Conservation (phyloP, 345 rosid species). For the Acer saccharum region DNA sequence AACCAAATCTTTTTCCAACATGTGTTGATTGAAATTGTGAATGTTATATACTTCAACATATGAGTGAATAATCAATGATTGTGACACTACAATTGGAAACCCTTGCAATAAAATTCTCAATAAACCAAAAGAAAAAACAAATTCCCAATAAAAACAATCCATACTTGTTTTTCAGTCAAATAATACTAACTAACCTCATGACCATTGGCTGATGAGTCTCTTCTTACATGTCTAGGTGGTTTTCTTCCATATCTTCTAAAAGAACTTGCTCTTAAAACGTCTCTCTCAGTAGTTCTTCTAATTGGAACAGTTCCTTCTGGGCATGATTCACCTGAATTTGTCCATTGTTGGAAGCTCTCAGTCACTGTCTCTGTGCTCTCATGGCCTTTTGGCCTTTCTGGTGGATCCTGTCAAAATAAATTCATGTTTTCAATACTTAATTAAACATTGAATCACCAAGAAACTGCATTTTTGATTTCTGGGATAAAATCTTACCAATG, state of each 20-base stretch:
- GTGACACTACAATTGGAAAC: neutral
- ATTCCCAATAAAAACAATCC: neutral
- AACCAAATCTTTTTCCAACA: neutral
- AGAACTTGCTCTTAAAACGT: constrained; percentile 74
- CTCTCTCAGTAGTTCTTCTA: constrained; percentile 70
- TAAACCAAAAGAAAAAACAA: neutral
- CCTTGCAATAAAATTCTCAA: too few species aligned
- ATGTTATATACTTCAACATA: too few species aligned
- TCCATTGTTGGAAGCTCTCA: constrained; percentile 76
- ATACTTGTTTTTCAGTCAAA: neutral
- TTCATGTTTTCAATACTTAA: constrained; percentile 6
- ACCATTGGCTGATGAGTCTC: constrained; percentile 87
- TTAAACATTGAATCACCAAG: neutral
- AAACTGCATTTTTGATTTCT: neutral
- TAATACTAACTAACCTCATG: constrained; percentile 70
- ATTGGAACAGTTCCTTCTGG: constrained; percentile 90
- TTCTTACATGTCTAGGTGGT: constrained; percentile 61
- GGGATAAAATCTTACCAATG: constrained; percentile 47
- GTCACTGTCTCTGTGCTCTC: constrained; percentile 34
- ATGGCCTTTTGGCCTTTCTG: constrained; percentile 58
- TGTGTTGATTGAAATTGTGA: neutral
- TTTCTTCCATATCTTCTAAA: constrained; percentile 72
- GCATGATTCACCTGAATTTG: constrained; percentile 73
- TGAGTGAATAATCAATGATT: neutral
- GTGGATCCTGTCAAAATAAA: constrained; percentile 55